Conservation (phyloP, 2,329 filamentous ascomycete genomes). For the Xylariaceae sp. region DNA sequence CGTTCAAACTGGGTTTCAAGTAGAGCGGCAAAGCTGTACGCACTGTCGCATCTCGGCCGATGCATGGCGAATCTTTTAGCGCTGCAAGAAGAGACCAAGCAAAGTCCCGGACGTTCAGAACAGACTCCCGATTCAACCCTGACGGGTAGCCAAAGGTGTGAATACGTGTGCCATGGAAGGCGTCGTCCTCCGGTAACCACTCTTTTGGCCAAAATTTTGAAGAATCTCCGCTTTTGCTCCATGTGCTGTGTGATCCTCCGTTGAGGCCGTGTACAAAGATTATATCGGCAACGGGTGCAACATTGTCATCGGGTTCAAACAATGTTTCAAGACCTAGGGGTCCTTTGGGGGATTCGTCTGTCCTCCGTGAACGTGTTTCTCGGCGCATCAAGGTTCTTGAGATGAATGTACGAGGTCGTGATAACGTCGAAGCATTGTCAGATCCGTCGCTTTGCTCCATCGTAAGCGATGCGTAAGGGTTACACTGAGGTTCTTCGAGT, state of each 20-base stretch:
- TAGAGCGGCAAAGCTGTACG: not conserved
- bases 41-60: conserved; percentile 15
- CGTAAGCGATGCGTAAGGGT: too few relatives aligned
- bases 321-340: conserved; percentile 24
- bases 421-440: not conserved
- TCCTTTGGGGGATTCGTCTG: conserved; percentile 14
- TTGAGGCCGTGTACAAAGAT: conserved; percentile 40
- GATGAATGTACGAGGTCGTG: conserved; percentile 8
- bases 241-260: conserved; percentile 34
- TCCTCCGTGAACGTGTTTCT: not conserved
- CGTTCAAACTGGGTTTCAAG: not conserved
- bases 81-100: conserved; percentile 27
- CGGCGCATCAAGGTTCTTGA: not conserved
- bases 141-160: conserved; percentile 31
- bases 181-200: conserved; percentile 32
- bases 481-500: too few relatives aligned
- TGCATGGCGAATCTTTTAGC: conserved; percentile 26
- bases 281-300: conserved; percentile 21
- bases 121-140: conserved; percentile 14
- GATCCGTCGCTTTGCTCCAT: not conserved
- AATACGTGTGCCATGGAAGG: conserved; percentile 30
- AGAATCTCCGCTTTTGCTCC: conserved; percentile 22
- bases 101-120: conserved; percentile 32
- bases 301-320: conserved; percentile 9
- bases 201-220: conserved; percentile 31